Evolutionary conservation across 1,139 yeast genomes (phyloP), one percentile per base, ranked within the genome.

Genomic region (Diutina ranongensis): DNA sequence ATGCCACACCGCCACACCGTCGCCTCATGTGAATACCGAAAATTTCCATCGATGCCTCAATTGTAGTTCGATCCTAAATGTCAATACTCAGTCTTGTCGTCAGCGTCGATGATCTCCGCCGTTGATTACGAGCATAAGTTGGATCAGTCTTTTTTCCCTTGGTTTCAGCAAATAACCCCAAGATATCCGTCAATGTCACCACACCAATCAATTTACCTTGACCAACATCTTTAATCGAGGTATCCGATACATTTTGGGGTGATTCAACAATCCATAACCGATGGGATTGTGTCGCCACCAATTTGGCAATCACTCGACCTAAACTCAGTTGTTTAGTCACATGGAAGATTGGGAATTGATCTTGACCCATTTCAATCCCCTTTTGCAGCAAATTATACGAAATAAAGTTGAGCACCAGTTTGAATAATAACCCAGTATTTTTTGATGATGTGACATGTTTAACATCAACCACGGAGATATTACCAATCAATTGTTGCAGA

Each of bases 281-380:
- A 64, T 92, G 98, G 13, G 95, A 78, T 61, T 82, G 83, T 3
- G 98, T 92, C 10, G 97, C 97, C 25, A 92, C 97, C 54, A 92
- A 71, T 63, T 92, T 92, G 44, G 97, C 97, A 56, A 92, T 75
- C 10, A 94, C 88, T 60, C 96, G 76, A 25, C 89, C 95, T 45
- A 92, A 72, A 0, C 94, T 81, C 13, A 94, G 79, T 44, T 75
- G 74, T 50, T 78, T 76, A 52, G 84, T 83, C 31, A 89, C 96
- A 61, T 89, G 95, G 74, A 92, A 92, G 45, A 92, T 89, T 15
- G 98, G 98, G 71, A 82, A 89, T 44, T 94, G 89, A 66, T 92
- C 98, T 63, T 89, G 88, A 47, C 96, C 96, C 58, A 88, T 92
- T 57, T 83, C 94, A 32, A 92, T 73, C 15, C 97, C 98, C 57